A percentile compares a stretch with the other conserved stretches of the same genome.
phyloP scores from a whole-genome alignment of 2,329 filamentous ascomycete species.

The Coniochaeta ligniaria region DNA sequence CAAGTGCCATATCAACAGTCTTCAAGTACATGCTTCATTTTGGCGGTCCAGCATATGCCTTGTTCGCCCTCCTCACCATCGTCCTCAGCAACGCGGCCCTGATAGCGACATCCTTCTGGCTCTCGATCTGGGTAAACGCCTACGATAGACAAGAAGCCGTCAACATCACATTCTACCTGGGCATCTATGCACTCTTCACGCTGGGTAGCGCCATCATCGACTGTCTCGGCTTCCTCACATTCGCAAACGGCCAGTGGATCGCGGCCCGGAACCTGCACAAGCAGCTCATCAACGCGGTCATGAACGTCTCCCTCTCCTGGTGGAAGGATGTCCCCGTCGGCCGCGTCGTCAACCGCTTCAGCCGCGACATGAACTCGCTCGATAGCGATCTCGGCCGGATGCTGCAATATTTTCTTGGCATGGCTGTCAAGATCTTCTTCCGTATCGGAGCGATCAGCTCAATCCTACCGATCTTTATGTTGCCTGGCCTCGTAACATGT shows the following conservation, averaged over 20 bases:
- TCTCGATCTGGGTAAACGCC: constrained; percentile 47
- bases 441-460: constrained; percentile 30
- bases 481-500: constrained; percentile 31
- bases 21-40: constrained; percentile 45
- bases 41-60: constrained; percentile 35
- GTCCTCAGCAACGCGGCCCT: constrained; percentile 33
- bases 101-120: constrained; percentile 38
- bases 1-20: constrained; percentile 21
- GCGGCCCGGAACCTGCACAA: constrained; percentile 46
- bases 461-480: constrained; percentile 34
- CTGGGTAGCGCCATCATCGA: constrained; percentile 34
- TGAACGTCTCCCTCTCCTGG: constrained; percentile 49
- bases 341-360: constrained; percentile 23
- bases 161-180: constrained; percentile 43
- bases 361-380: constrained; percentile 44
- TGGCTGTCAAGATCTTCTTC: constrained; percentile 23
- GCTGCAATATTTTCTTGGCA: constrained; percentile 35
- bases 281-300: constrained; percentile 42
- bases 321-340: constrained; percentile 36
- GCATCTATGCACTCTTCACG: constrained; percentile 41
- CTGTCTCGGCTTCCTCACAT: constrained; percentile 32
- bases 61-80: constrained; percentile 29
- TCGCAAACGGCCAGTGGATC: constrained; percentile 49
- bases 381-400: constrained; percentile 39
- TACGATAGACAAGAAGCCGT: constrained; percentile 34